These are phyloP conservation scores for Vickermania spadyakhi DNA, from an alignment of 208 protist genomes.

Conservation along the genomic window DNA sequence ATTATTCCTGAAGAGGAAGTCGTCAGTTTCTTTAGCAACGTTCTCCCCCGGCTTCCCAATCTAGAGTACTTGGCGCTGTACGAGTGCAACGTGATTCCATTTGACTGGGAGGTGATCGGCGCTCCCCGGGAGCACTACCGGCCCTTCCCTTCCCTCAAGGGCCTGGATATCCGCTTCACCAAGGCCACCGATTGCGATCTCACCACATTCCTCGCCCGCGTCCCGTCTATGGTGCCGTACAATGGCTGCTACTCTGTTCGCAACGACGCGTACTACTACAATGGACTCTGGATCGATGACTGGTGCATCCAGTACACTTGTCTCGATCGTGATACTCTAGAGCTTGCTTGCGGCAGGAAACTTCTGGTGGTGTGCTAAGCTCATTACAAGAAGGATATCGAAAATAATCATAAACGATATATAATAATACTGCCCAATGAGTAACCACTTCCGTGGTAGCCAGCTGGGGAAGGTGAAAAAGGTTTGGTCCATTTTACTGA, in stretches of 20 bases:
- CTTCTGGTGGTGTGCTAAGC: not conserved
- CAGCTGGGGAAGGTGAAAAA: too few relatives aligned
- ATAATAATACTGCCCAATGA: too few relatives aligned
- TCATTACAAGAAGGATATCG: too few relatives aligned
- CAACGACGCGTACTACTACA: not conserved
- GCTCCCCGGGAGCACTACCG: not conserved
- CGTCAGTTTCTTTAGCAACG: slow-evolving; percentile 1
- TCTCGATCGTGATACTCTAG: not conserved
- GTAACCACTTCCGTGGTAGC: too few relatives aligned
- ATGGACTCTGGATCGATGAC: slow-evolving; percentile 1
- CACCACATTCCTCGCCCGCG: not conserved
- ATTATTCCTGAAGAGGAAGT: not conserved
- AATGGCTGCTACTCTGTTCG: not conserved
- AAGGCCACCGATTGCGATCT: not conserved
- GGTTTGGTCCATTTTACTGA: too few relatives aligned
- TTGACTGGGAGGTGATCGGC: not conserved
- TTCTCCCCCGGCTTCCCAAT: not conserved
- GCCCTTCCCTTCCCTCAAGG: not conserved
- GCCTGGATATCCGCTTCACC: not conserved
- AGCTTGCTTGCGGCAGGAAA: not conserved
- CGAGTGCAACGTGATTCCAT: not conserved
- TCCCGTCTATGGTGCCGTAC: not conserved
- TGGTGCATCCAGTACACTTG: not conserved
- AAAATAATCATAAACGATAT: too few relatives aligned
- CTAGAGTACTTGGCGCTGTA: not conserved